phyloP scores from a whole-genome alignment of 2,329 filamentous ascomycete species.

The Pyrenochaeta sp. region DNA sequence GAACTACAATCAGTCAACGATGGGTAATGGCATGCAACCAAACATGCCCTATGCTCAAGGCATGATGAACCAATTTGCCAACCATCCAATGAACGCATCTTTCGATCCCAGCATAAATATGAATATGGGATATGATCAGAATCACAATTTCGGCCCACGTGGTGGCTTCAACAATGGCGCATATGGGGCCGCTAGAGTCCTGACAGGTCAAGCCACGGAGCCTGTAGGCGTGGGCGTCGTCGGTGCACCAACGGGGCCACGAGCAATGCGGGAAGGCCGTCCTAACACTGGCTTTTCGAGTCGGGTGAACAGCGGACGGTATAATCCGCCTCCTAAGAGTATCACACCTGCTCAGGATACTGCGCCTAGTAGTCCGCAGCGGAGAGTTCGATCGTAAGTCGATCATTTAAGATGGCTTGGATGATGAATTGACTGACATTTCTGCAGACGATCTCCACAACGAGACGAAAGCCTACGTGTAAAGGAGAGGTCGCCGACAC shows the following conservation, averaged over 20 bases:
- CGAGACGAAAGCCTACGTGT: constrained; percentile 45
- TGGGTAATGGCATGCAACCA: constrained; percentile 38
- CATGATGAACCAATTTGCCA: constrained; percentile 59
- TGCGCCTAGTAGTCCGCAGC: constrained; percentile 34
- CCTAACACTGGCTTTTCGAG: constrained; percentile 81
- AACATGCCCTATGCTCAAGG: constrained; percentile 31
- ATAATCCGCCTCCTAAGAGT: constrained; percentile 32
- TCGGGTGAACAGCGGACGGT: constrained; percentile 53
- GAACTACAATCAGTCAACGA: constrained; percentile 37
- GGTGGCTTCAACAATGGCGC: constrained; percentile 54
- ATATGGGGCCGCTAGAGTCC: constrained; percentile 48
- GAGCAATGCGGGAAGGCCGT: constrained; percentile 90
- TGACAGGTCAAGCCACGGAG: constrained; percentile 43
- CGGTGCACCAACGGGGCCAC: constrained; percentile 87
- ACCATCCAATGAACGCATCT: constrained; percentile 60
- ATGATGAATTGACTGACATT: constrained; percentile 10
- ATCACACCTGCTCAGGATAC: constrained; percentile 30
- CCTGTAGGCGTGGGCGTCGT: constrained; percentile 66
- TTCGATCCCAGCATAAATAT: constrained; percentile 51
- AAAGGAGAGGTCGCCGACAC: constrained; percentile 52
- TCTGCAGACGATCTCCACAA: constrained; percentile 40
- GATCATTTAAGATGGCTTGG: neutral
- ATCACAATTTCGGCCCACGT: constrained; percentile 54
- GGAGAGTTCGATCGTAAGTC: constrained; percentile 43
- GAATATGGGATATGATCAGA: constrained; percentile 49